Percentiles rank a stretch among this genome's conserved stretches.
These are phyloP conservation scores for Chrysoporthe cubensis DNA, from an alignment of 2,329 filamentous ascomycete species.

Conservation along the genomic window DNA sequence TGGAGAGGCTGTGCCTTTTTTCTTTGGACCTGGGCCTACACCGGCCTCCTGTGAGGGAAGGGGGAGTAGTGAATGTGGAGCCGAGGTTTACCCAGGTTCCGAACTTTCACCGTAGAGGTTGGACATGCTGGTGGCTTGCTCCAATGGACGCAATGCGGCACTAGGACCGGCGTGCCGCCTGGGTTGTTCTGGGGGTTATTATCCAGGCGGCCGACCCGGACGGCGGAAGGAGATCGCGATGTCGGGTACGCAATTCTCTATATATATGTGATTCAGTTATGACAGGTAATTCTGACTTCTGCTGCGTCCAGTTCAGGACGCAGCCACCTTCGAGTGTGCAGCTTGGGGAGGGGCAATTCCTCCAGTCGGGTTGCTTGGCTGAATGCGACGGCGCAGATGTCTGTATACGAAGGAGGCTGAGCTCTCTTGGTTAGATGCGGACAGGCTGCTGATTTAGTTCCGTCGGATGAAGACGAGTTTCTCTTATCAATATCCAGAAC, in stretches of 20 bases:
- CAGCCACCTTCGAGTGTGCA: neutral
- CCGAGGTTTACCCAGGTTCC: constrained; percentile 24
- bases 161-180: constrained; percentile 24
- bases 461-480: neutral
- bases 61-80: neutral
- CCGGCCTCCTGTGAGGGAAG: too few species aligned
- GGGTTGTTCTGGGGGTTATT: constrained; percentile 10
- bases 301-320: neutral
- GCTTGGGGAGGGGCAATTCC: neutral
- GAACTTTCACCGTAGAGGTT: constrained; percentile 22
- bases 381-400: constrained; percentile 4
- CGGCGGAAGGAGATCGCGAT: constrained; percentile 8
- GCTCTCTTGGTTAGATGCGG: neutral
- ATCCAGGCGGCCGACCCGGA: neutral
- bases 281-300: neutral
- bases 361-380: constrained; percentile 21
- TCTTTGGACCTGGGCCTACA: neutral
- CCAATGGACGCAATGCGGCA: constrained; percentile 5
- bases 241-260: neutral
- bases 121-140: constrained; percentile 2
- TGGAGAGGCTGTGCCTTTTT: neutral
- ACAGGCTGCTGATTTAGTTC: neutral
- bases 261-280: neutral
- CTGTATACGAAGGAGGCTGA: constrained; percentile 1
- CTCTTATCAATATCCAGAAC: neutral